Evolutionary conservation across 306 rosid species (phyloP).

Genomic region (Notholithocarpus densiflorus): DNA sequence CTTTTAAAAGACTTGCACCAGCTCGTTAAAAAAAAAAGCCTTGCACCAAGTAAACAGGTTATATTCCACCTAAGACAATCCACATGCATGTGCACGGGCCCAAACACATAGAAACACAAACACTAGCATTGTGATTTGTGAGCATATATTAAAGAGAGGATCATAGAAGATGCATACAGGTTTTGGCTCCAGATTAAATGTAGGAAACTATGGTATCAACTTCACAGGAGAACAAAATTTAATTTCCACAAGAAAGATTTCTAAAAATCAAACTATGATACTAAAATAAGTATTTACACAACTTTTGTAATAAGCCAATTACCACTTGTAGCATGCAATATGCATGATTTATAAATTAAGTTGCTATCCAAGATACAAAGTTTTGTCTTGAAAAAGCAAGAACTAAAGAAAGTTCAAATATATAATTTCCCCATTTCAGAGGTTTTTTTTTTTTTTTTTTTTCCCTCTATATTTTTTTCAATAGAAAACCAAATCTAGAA

Average conservation of each 20-base stretch:
- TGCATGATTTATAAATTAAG: not conserved
- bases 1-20: not conserved
- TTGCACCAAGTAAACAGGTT: not conserved
- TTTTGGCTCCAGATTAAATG: not conserved
- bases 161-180: not conserved
- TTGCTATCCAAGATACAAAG: no score
- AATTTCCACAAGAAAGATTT: not conserved
- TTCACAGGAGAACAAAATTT: not conserved
- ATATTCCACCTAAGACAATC: conserved; percentile 1
- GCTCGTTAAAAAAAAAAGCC: no score
- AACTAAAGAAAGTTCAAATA: not conserved
- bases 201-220: not conserved
- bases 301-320: no score
- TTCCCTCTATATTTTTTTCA: no score
- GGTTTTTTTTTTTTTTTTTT: no score
- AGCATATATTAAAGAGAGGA: not conserved
- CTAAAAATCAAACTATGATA: not conserved
- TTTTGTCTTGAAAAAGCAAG: not conserved
- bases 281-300: not conserved
- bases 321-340: not conserved
- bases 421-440: no score
- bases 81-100: not conserved
- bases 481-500: no score
- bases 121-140: not conserved
- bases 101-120: not conserved